A percentile compares a stretch with the other conserved stretches of the same genome.
phyloP scores from a whole-genome alignment of 1,284 basidiomycete species.

The Prillingera fragicola region DNA sequence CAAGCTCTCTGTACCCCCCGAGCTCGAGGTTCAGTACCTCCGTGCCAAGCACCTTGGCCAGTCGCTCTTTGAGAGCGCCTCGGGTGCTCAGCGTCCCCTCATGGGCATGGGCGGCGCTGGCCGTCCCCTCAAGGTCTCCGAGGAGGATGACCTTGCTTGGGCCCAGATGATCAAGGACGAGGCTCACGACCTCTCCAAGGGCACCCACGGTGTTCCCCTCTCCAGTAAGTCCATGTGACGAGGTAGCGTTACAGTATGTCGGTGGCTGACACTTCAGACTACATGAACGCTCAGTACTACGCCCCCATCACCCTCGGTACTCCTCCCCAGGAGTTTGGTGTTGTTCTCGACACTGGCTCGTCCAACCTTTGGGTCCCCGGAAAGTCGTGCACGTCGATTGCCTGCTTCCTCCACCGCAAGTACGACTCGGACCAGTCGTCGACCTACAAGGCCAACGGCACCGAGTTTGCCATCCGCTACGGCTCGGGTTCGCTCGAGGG shows the following conservation, averaged over 20 bases:
- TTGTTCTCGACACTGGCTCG: constrained; percentile 65
- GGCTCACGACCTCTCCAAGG: constrained; percentile 55
- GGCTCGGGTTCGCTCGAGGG: constrained; percentile 97
- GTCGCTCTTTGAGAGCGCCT: constrained; percentile 16
- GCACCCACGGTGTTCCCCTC: constrained; percentile 83
- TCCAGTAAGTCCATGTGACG: constrained; percentile 61
- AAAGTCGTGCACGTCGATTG: constrained; percentile 81
- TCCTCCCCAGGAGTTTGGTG: constrained; percentile 50
- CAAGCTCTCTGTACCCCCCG: constrained; percentile 48
- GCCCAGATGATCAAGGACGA: constrained; percentile 57
- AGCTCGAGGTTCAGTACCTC: constrained; percentile 72
- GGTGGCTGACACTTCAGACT: constrained; percentile 56
- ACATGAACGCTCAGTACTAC: constrained; percentile 97
- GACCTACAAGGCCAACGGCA: constrained; percentile 87
- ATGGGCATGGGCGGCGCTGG: constrained; percentile 68
- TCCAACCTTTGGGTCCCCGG: constrained; percentile 65
- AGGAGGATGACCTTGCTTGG: constrained; percentile 66
- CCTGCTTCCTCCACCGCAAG: constrained; percentile 90
- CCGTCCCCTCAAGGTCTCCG: constrained; percentile 46
- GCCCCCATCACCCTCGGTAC: constrained; percentile 73
- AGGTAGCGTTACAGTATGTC: neutral
- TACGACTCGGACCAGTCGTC: constrained; percentile 81
- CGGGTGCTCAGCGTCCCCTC: constrained; percentile 58
- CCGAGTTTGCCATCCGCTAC: constrained; percentile 88
- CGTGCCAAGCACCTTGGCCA: constrained; percentile 69